Conservation (phyloP, 768 basidiomycete species). For the Crucibulum laeve region DNA sequence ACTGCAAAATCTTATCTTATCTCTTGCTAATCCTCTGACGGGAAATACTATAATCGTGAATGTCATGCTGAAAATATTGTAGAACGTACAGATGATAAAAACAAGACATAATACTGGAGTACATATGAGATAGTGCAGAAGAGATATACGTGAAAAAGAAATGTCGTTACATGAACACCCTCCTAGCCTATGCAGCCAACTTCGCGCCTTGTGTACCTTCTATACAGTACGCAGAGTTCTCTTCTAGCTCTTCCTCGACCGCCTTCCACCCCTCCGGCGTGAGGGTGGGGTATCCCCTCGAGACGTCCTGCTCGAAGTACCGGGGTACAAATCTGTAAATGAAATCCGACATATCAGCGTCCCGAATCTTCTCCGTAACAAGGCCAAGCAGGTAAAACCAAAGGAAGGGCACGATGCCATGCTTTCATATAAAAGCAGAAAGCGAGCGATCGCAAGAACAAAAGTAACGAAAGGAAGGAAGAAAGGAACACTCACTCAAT, state of each 20-base stretch:
- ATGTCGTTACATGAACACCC: no score
- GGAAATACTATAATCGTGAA: no score
- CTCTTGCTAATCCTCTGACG: no score
- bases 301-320: conserved; percentile 72
- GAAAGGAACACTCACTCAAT: conserved; percentile 67
- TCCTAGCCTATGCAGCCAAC: not conserved
- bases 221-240: conserved; percentile 25
- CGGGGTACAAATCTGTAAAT: conserved; percentile 58
- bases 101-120: no score
- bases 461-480: conserved; percentile 5
- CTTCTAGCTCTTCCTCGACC: conserved; percentile 67
- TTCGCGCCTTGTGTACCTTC: conserved; percentile 15
- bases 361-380: conserved; percentile 1
- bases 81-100: no score
- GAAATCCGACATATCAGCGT: not conserved
- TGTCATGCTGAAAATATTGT: no score
- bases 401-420: no score
- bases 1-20: no score
- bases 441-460: conserved; percentile 1
- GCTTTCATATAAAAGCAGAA: no score
- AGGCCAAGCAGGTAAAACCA: not conserved
- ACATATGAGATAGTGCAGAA: no score
- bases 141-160: no score
- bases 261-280: conserved; percentile 68
- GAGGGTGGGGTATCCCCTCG: conserved; percentile 62